Base-by-base conservation (phyloP, 1,284 basidiomycete species). In the Rhizoctonia solani region DNA sequence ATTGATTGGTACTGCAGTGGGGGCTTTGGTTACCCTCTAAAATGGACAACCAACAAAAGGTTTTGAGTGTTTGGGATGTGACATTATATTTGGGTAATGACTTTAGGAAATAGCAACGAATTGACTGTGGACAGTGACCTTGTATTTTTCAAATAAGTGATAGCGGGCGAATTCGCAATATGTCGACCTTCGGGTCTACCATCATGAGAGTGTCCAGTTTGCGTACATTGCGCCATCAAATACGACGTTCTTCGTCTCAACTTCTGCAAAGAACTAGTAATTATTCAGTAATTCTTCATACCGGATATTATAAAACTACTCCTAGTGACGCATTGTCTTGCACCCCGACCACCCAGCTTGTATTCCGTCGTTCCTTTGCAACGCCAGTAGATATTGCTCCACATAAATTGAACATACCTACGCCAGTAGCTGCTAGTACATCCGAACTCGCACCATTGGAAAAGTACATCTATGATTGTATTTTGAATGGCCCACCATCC, bases 401-500 rank as follows among this genome's bases (percentile, higher is more conserved):
- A 23, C 13, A 50, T 23, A 27, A 34, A 9, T 3, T 39, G n/a
- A 39, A 39, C 29, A 2, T 4, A 21, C 14, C 46, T 25, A 5
- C 5, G 5, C 46, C 46, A 13, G 21, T 13, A 27, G 3, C 23
- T 3, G 46, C 54, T 19, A 3, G 3, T 16, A 39, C 19, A 44
- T 5, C 39, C 4, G 54, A 42, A 23, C 44, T 47, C 29, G 9
- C 29, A 9, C 32, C 46, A n/a, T 29, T 61, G 50, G 58, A 61
- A 27, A 30, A 39, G 32, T 61, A 61, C 46, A 61, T 61, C 14
- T 61, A 61, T 23, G 58, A 50, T 19, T 46, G 46, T 50, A 23
- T 61, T 21, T 46, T 37, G 30, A 50, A 21, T 37, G n/a, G 11
- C n/a, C 32, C 44, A n/a, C 9, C n/a, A 34, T 49, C 47, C n/a